Conservation (phyloP, 306 rosid species). For the Herpetospermum pedunculosum region DNA sequence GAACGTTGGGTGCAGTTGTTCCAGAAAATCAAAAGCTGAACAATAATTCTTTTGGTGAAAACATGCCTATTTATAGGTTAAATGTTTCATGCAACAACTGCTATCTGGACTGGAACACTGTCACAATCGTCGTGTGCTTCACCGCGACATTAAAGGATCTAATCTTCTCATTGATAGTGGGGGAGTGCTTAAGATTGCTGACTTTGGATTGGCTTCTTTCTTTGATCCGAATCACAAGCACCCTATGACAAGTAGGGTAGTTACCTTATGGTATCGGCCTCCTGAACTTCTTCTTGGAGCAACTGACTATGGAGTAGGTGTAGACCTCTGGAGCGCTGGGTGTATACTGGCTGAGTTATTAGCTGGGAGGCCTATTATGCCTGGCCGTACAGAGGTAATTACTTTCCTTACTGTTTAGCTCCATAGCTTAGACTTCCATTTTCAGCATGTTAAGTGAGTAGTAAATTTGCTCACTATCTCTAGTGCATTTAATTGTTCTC, state of each 20-base stretch:
- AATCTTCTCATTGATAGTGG: slow-evolving; percentile 60
- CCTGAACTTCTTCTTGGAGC: slow-evolving; percentile 75
- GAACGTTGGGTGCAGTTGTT: neutral
- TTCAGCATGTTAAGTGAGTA: neutral
- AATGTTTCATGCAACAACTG: slow-evolving; percentile 56
- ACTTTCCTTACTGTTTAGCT: slow-evolving; percentile 9
- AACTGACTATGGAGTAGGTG: slow-evolving; percentile 53
- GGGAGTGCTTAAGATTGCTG: slow-evolving; percentile 62
- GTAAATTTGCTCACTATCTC: neutral
- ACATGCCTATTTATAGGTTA: slow-evolving; percentile 37
- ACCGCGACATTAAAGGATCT: slow-evolving; percentile 75
- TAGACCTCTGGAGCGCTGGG: slow-evolving; percentile 77
- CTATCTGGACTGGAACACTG: slow-evolving; percentile 70
- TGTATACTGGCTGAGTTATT: slow-evolving; percentile 63
- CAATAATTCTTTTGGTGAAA: slow-evolving; percentile 5
- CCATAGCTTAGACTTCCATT: neutral
- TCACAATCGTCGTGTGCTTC: slow-evolving; percentile 47
- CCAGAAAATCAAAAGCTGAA: neutral
- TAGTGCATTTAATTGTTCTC: neutral
- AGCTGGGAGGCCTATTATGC: slow-evolving; percentile 72
- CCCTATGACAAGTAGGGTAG: slow-evolving; percentile 70
- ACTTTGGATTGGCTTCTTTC: slow-evolving; percentile 58
- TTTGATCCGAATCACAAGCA: slow-evolving; percentile 54
- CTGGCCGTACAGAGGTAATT: slow-evolving; percentile 73
- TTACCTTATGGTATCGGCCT: slow-evolving; percentile 75